Percentiles rank a stretch among this genome's conserved stretches.
These are phyloP conservation scores for Ustilago cynodontis DNA, from an alignment of 1,284 basidiomycete species.

Conservation along the genomic window DNA sequence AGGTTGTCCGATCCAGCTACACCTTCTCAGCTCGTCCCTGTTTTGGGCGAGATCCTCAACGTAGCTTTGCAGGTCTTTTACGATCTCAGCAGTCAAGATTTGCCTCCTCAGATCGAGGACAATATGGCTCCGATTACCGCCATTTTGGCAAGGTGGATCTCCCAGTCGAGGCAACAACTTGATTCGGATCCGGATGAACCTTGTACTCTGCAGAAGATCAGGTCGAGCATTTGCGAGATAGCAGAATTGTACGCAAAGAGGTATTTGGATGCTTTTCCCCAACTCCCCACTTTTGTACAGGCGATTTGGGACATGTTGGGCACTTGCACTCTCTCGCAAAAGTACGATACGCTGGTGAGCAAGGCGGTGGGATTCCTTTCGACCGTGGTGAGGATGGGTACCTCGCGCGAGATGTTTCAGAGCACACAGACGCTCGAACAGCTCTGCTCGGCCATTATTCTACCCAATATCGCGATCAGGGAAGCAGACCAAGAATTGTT, in stretches of 20 bases:
- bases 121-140: constrained; percentile 74
- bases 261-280: constrained; percentile 86
- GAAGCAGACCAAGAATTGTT: constrained; percentile 95
- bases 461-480: constrained; percentile 90
- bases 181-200: constrained; percentile 79
- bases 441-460: constrained; percentile 88
- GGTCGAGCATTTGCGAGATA: constrained; percentile 90
- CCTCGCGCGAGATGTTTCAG: constrained; percentile 77
- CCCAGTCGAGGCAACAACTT: constrained; percentile 61
- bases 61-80: constrained; percentile 90
- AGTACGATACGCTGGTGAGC: constrained; percentile 91
- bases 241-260: constrained; percentile 92
- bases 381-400: constrained; percentile 78
- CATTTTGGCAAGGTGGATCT: constrained; percentile 60
- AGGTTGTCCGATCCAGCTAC: constrained; percentile 69
- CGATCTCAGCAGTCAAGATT: constrained; percentile 93
- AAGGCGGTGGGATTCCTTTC: constrained; percentile 92
- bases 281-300: constrained; percentile 85
- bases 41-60: constrained; percentile 67
- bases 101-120: constrained; percentile 95
- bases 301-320: constrained; percentile 91
- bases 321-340: constrained; percentile 78
- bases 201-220: constrained; percentile 85
- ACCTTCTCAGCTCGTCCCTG: constrained; percentile 67
- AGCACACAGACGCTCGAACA: constrained; percentile 80